These are phyloP conservation scores for Moringa oleifera DNA, from an alignment of 345 rosid species.

Conservation along the genomic window DNA sequence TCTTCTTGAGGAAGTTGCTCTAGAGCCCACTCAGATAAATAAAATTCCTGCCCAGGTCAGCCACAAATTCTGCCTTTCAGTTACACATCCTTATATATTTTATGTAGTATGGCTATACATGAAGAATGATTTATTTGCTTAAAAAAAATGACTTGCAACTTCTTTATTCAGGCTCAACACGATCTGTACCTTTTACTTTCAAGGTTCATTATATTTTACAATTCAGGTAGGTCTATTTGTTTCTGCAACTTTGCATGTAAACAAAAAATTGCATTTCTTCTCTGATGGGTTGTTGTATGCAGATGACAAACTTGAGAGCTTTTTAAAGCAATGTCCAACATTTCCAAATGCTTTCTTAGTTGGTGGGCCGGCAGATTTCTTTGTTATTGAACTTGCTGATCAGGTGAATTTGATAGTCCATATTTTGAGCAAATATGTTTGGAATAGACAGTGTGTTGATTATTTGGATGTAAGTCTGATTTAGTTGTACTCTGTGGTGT, in stretches of 20 bases:
- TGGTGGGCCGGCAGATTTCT: slow-evolving; percentile 83
- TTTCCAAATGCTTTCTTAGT: slow-evolving; percentile 85
- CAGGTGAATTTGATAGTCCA: slow-evolving; percentile 47
- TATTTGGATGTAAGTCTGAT: no score
- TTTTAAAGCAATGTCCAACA: slow-evolving; percentile 66
- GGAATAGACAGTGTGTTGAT: neutral
- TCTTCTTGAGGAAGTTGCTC: slow-evolving; percentile 85
- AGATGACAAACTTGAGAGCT: slow-evolving; percentile 76
- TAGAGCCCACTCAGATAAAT: slow-evolving; percentile 52
- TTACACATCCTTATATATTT: slow-evolving; percentile 4
- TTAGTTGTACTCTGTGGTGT: neutral
- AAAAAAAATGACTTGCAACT: slow-evolving; percentile 4
- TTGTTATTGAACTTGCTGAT: slow-evolving; percentile 90
- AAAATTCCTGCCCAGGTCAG: slow-evolving; percentile 86
- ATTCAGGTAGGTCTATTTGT: slow-evolving; percentile 50
- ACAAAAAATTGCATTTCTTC: slow-evolving; percentile 4
- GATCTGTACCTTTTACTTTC: slow-evolving; percentile 80
- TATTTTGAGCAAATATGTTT: neutral
- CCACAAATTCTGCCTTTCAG: slow-evolving; percentile 5
- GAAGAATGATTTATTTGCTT: slow-evolving; percentile 1
- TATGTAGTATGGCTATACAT: neutral
- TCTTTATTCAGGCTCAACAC: slow-evolving; percentile 63
- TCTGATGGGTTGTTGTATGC: slow-evolving; percentile 22
- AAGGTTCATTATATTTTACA: slow-evolving; percentile 84
- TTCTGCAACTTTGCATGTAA: neutral